Evolutionary conservation across 2,329 filamentous ascomycete genomes (phyloP), one percentile per base, ranked within the genome.

Genomic region (Niveomyces coronatus): DNA sequence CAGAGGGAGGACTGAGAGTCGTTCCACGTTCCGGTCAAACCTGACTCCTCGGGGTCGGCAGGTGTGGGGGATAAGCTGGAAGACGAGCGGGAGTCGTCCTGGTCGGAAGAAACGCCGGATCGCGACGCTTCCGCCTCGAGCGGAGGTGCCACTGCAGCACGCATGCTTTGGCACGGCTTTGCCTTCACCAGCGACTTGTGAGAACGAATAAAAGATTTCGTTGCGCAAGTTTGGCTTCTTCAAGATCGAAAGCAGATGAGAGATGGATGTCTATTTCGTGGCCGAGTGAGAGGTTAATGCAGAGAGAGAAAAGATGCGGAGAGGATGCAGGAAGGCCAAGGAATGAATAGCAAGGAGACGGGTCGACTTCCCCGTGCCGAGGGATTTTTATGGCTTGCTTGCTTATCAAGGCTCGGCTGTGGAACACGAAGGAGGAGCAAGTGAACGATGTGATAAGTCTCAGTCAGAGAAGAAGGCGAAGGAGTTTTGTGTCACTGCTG

Each of bases 1-100:
- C 86, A 87, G 40, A 95, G 73, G 1, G 89, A 95, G 1, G 89
- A 95, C 57, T 91, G 76, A 4, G 89, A 95, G 63, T 95, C 89
- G 64, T 95, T 94, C 51, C 83, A 81, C 41, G 73, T 75, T 56
- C 83, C 81, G 60, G 91, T 91, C 61, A 91, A 94, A 63, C 95
- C 89, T 49, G 87, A 94, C 62, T 95, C 89, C 54, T 88, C 83
- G 61, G 93, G 86, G 54, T 86, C 82, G 55, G 76, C 77, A 37
- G 82, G 77, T 36, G 73, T 76, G 31, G 83, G 82, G 2, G 83
- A 87, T 54, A 81, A 84, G 41, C 79, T 83, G 7, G 82, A 82
- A 5, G 80, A 84, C 4, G 71, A 74, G 45, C 71, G 65, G 29
- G 71, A 76, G 52, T 75, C 71, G 45, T 71, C 63, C 41, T 63